Evolutionary conservation across 2,329 filamentous ascomycete species (phyloP), one percentile per base, ranked within the genome.

Genomic region (Colletotrichum viniferum): DNA sequence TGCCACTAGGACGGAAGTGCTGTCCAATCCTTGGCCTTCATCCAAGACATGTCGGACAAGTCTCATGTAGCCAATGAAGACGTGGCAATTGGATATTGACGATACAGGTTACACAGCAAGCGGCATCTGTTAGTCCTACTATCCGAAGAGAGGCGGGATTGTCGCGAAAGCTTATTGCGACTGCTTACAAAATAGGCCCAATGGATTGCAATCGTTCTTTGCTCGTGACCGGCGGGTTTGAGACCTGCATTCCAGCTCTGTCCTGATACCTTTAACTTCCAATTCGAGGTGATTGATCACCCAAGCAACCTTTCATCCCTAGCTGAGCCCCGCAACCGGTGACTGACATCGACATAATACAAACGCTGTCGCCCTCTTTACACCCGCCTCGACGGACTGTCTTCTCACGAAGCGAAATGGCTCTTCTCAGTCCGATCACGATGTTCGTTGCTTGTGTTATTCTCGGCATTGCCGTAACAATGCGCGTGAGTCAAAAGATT

Each of bases 321-420:
- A 21, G 5, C n/a, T 1, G 43, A 52, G 43, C 43, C n/a, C 43
- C n/a, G n/a, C 2, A 1, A 21, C 43, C n/a, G n/a, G 43, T 21
- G 43, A 52, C 2, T 52, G 1, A 12, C 8, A 43, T 18, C 16
- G 8, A 43, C 13, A 52, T 21, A 52, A 7, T 3, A 13, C 2
- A 3, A n/a, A 24, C 10, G 3, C 18, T 7, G 5, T 21, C 0
- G 1, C 6, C 5, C n/a, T 21, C 12, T 52, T 13, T 10, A 0
- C 43, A 13, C 1, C 10, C n/a, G n/a, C 43, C n/a, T 52, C n/a
- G n/a, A 52, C n/a, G 6, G 8, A 2, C n/a, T 52, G 43, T 21
- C n/a, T 52, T 21, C 10, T 52, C 5, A 52, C 5, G n/a, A 21
- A n/a, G 5, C 21, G 10, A 10, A 38, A 63, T 63, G 61, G 14